Conservation (phyloP, 257 asterid species). For the Jacaranda mimosifolia region DNA sequence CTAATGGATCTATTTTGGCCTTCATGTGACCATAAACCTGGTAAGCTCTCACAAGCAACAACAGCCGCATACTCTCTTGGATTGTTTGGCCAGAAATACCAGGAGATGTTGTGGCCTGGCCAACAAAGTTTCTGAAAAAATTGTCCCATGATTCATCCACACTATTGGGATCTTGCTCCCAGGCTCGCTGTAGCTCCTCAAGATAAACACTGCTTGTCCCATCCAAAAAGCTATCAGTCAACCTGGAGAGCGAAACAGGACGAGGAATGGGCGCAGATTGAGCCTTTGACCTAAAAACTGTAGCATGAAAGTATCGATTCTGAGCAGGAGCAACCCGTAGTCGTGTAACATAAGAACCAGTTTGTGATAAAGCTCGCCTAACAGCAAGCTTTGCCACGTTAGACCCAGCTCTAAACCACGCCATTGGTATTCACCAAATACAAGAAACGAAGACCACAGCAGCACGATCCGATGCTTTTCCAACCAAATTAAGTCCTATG, state of each 20-base stretch:
- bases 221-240: conserved; percentile 94
- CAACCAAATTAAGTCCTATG: conserved; percentile 35
- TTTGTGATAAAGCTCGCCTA: conserved; percentile 62
- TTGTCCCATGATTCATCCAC: conserved; percentile 99
- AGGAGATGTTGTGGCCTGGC: conserved; percentile 89
- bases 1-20: conserved; percentile 90
- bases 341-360: conserved; percentile 57
- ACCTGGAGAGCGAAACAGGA: conserved; percentile 87
- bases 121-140: conserved; percentile 92
- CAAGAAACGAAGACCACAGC: conserved; percentile 28
- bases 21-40: conserved; percentile 98
- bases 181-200: conserved; percentile 96
- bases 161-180: conserved; percentile 96
- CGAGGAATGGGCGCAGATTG: conserved; percentile 83
- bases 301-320: conserved; percentile 64
- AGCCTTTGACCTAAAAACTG: conserved; percentile 68
- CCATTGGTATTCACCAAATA: conserved; percentile 59
- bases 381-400: conserved; percentile 82
- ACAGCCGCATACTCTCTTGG: conserved; percentile 93
- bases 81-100: conserved; percentile 98
- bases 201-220: conserved; percentile 97
- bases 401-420: conserved; percentile 86
- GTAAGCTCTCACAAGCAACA: conserved; percentile 94
- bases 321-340: conserved; percentile 51
- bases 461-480: conserved; percentile 15